phyloP scores from a whole-genome alignment of 2,329 filamentous ascomycete genomes.

The Chrysoporthe cubensis region DNA sequence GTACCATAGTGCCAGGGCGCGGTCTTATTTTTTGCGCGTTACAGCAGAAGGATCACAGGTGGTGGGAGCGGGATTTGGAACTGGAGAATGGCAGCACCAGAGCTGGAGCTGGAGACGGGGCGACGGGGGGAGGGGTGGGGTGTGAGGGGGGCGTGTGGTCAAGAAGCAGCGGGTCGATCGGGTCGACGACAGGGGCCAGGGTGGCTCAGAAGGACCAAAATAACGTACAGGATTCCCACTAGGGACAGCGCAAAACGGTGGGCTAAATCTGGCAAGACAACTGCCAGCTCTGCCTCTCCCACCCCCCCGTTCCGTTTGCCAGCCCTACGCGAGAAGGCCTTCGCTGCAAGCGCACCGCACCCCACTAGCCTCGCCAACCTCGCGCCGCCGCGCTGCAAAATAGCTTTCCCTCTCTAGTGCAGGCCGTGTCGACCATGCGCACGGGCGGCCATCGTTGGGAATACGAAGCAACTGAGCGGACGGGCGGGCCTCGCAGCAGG shows the following conservation, averaged over 20 bases:
- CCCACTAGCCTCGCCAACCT: background rate
- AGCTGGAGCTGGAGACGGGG: background rate
- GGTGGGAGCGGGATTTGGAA: background rate
- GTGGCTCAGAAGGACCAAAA: slow-evolving; percentile 12
- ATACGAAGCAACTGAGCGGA: too few species aligned
- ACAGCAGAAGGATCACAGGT: background rate
- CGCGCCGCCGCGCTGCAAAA: background rate
- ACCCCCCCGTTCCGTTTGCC: slow-evolving; percentile 8
- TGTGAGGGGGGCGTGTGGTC: background rate
- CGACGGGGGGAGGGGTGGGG: background rate
- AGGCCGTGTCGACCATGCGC: too few species aligned
- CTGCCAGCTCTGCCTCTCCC: background rate
- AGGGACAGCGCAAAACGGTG: slow-evolving; percentile 13
- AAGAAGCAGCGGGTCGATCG: slow-evolving; percentile 4
- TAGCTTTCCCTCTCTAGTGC: background rate
- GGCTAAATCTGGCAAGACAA: background rate
- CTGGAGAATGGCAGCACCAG: slow-evolving; percentile 6
- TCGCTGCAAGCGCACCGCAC: background rate
- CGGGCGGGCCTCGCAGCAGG: too few species aligned
- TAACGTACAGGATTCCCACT: slow-evolving; percentile 3
- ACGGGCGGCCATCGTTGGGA: too few species aligned
- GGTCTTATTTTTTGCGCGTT: slow-evolving; percentile 6
- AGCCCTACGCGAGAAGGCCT: slow-evolving; percentile 6
- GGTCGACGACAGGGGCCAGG: slow-evolving; percentile 2
- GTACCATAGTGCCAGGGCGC: background rate